phyloP scores from a whole-genome alignment of 371 early-diverging fungal species.

The Mucor velutinosus region DNA sequence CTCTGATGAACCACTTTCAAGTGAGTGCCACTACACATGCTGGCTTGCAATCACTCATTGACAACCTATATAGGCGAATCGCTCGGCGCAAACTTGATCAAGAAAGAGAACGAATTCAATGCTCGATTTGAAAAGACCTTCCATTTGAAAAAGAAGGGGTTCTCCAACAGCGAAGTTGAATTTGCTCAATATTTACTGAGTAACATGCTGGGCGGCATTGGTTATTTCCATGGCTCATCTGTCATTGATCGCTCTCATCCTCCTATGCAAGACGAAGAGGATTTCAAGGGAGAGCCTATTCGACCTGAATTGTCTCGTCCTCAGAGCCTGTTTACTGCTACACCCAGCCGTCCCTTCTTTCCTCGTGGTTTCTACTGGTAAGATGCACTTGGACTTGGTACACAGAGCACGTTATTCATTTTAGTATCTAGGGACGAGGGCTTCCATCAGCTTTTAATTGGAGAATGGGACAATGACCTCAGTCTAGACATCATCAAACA shows the following conservation, averaged over 20 bases:
- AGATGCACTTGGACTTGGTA: background rate
- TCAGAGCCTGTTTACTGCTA: constrained; percentile 76
- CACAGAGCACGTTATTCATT: background rate
- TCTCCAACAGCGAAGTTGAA: constrained; percentile 54
- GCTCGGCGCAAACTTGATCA: constrained; percentile 21
- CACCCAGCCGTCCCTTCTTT: constrained; percentile 93
- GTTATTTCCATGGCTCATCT: constrained; percentile 65
- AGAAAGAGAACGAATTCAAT: constrained; percentile 58
- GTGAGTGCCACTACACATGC: constrained; percentile 11
- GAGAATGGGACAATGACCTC: constrained; percentile 89
- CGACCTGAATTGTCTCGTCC: constrained; percentile 67
- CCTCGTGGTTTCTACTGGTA: constrained; percentile 95
- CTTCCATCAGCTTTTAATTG: constrained; percentile 87
- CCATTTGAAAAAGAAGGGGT: constrained; percentile 69
- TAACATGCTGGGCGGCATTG: constrained; percentile 91
- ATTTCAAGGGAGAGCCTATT: constrained; percentile 56
- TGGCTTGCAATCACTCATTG: no score
- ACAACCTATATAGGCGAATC: constrained; percentile 22
- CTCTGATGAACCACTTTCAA: constrained; percentile 29
- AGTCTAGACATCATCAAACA: constrained; percentile 78
- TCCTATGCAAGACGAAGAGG: constrained; percentile 54
- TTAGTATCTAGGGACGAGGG: constrained; percentile 83
- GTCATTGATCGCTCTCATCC: constrained; percentile 50
- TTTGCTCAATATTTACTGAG: constrained; percentile 80
- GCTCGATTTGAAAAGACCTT: constrained; percentile 78